Base-by-base conservation (phyloP, 306 rosid species). In the Cucumis sativus region DNA sequence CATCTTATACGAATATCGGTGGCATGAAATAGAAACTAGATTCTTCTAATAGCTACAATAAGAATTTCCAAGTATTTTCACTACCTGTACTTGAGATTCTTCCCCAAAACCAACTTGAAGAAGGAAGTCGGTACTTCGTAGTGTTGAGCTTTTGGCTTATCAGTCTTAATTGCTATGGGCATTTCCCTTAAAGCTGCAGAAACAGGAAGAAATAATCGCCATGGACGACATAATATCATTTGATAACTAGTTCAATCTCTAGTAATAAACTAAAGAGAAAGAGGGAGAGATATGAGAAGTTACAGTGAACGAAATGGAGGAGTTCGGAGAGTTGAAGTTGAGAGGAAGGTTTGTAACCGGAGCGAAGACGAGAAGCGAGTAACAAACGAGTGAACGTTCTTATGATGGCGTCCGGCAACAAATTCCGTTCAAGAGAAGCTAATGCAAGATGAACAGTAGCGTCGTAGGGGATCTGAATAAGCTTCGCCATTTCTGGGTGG, bases 81-180 rank as follows among this genome's bases (percentile, higher is more conserved):
- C 0, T 72, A 92, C 97, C 98, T 95, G 80, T 92, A 95, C 74
- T 95, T 95, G 81, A 95, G 89, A 82, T 92, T 84, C 7, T 79
- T 79, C 17, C 98, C 98, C 1, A 92, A 96, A 17, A 92, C 97
- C 9, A 92, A 79, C 88, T 82, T 88, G 88, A 95, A 95, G 85
- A 95, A 95, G 80, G 97, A 91, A 55, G 97, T 90, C 2, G 98
- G 98, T 0, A 95, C 78, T 80, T 95, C 97, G 78, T 92, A 95
- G 69, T 90, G 97, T 47, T 92, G 98, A 78, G 85, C 80, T 83
- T 90, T 95, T 0, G 97, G 85, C 73, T 84, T 78, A 39, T 92
- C 93, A 20, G 98, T 90, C 83, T 71, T 77, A 74, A 92, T 85
- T 15, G 98, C 98, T 62, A 92, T 92, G 2, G 98, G 97, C 98